A percentile compares a stretch with the other conserved stretches of the same genome.
Conservation (phyloP, 2,329 filamentous ascomycete species). For the Mycosphaerella sp. region DNA sequence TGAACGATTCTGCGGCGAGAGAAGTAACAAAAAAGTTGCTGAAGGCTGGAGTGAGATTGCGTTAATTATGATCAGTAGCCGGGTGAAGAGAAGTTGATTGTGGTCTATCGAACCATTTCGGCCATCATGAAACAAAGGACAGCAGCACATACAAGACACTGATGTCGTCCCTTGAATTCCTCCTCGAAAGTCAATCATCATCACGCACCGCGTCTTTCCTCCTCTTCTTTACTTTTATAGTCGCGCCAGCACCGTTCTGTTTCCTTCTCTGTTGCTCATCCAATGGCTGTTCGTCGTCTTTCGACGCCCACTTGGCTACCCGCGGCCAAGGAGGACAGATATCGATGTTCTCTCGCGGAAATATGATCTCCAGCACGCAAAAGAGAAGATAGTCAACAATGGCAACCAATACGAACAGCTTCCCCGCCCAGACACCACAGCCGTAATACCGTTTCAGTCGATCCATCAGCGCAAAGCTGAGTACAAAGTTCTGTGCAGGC, state of each 20-base stretch:
- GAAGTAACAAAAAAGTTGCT: no score
- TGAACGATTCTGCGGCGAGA: neutral
- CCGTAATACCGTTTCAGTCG: constrained; percentile 94
- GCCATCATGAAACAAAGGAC: no score
- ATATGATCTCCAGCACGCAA: constrained; percentile 79
- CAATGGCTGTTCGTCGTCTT: neutral
- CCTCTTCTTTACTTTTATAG: neutral
- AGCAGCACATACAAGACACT: no score
- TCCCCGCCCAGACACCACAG: constrained; percentile 96
- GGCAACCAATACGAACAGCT: constrained; percentile 90
- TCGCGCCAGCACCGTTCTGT: neutral
- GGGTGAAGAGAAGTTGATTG: no score
- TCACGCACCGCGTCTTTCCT: neutral
- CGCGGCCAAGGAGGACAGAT: constrained; percentile 81
- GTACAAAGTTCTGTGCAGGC: constrained; percentile 44
- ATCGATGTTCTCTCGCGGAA: constrained; percentile 79
- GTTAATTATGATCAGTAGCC: no score
- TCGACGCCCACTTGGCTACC: neutral
- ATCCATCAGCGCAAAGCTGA: constrained; percentile 89
- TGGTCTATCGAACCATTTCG: no score
- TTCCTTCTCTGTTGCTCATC: constrained; percentile 6
- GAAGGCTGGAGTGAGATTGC: no score
- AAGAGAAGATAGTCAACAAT: constrained; percentile 92
- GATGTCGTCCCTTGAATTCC: neutral
- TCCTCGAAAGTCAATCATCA: neutral